Evolutionary conservation across 441 rosid genomes (phyloP).

Genomic region (Arabidopsis lyrata): DNA sequence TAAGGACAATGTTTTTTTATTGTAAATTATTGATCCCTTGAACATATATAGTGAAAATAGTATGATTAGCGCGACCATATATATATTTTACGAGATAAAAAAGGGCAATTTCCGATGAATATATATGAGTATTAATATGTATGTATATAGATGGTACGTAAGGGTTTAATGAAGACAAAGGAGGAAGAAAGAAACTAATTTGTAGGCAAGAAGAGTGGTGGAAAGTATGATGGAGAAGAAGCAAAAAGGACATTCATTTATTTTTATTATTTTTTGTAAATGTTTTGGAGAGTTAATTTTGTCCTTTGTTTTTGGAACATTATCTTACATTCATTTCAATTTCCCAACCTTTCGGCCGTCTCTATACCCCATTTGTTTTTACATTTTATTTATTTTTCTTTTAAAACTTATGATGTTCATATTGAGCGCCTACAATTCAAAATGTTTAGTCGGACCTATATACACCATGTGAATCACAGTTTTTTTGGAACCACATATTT

Average conservation of each 20-base stretch:
- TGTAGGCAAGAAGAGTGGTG: conserved; percentile 43
- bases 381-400: background rate
- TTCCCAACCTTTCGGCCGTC: conserved; percentile 39
- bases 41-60: background rate
- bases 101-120: too few relatives aligned
- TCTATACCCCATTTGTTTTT: conserved; percentile 37
- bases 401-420: conserved; percentile 14
- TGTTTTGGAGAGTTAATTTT: conserved; percentile 23
- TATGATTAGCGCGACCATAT: background rate
- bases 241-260: conserved; percentile 37
- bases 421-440: conserved; percentile 39
- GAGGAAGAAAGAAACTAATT: conserved; percentile 15
- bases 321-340: conserved; percentile 36
- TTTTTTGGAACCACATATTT: background rate
- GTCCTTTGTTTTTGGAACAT: conserved; percentile 42
- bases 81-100: background rate
- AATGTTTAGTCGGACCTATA: conserved; percentile 5
- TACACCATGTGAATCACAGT: conserved; percentile 28
- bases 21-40: background rate
- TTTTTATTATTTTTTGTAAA: background rate
- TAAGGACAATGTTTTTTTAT: background rate
- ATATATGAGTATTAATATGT: background rate
- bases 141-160: background rate
- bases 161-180: background rate
- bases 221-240: conserved; percentile 41